Evolutionary conservation across 2,329 filamentous ascomycete species (phyloP), one percentile per base, ranked within the genome.

Genomic region (Pseudogymnoascus sp.): DNA sequence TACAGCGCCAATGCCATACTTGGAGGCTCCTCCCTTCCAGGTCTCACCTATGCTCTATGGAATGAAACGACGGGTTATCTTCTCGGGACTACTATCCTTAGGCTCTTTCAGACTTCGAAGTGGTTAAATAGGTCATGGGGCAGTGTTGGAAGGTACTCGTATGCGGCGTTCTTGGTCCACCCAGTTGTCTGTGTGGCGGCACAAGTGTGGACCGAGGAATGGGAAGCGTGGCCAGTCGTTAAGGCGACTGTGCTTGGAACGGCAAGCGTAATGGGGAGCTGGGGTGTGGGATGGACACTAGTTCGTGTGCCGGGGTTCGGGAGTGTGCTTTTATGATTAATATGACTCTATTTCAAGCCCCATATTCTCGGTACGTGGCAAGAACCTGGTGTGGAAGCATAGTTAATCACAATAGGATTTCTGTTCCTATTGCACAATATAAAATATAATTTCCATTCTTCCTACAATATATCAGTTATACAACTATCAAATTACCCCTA

Each of bases 121-220:
- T 47, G 31, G 40, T 15, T 62, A 15, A 64, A 33, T 10, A 65
- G 63, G 33, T 19, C 60, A n/a, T 65, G 63, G 64, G 63, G 59
- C 36, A 53, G 36, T 26, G 31, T 66, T 10, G 63, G 50, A 4
- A 42, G 31, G 23, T 64, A 62, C 50, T 62, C 61, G n/a, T 66
- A 66, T 61, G 63, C 63, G 2, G 63, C 64, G 1, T 64, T 64
- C 26, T 33, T 66, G 28, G 60, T 66, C 6, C 63, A 66, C 57
- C 63, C 63, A 17, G 21, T 66, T 42, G 6, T 66, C 5, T 36
- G 50, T 28, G 63, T 63, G 9, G 60, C 47, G 2, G 28, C 47
- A 19, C 47, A 57, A 4, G n/a, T 57, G 19, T 57, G 28, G 47
- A 57, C 47, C 17, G 47, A 57, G 10, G 26, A 57, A 13, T 57